Conservation (phyloP, 2,329 filamentous ascomycete species). For the Zymoseptoria passerinii region DNA sequence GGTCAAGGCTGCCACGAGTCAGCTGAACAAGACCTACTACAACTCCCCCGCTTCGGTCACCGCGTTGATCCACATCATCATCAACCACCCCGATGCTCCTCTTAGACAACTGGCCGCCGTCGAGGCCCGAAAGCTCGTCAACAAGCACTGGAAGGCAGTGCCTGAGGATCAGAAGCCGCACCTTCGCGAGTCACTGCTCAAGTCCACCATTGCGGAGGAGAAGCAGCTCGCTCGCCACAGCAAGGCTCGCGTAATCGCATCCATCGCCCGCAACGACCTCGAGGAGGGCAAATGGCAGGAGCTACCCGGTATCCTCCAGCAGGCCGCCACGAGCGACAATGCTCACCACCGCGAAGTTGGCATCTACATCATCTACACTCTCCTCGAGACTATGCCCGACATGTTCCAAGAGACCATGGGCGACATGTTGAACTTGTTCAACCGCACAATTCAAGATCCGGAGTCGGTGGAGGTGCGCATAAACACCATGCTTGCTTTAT, state of each 20-base stretch:
- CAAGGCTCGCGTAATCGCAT: constrained; percentile 76
- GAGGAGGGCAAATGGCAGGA: constrained; percentile 79
- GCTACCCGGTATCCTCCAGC: constrained; percentile 68
- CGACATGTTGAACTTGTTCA: constrained; percentile 75
- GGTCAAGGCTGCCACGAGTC: constrained; percentile 69
- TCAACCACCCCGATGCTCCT: constrained; percentile 61
- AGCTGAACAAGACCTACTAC: constrained; percentile 91
- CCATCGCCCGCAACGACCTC: constrained; percentile 78
- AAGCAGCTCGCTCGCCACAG: constrained; percentile 73
- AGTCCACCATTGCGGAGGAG: constrained; percentile 73
- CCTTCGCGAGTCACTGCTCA: constrained; percentile 73
- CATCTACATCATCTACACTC: constrained; percentile 85
- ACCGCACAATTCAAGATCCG: constrained; percentile 78
- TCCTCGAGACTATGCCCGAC: constrained; percentile 80
- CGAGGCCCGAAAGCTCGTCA: constrained; percentile 73
- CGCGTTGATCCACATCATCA: constrained; percentile 78
- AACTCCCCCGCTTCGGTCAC: constrained; percentile 74
- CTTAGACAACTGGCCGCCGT: constrained; percentile 87
- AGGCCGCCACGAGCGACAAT: constrained; percentile 66
- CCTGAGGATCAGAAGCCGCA: constrained; percentile 67
- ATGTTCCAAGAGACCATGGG: constrained; percentile 73
- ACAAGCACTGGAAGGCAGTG: constrained; percentile 76
- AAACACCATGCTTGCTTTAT: constrained; percentile 87
- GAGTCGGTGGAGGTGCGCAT: constrained; percentile 87
- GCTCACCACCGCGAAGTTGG: constrained; percentile 80